Conservation (phyloP, 2,329 filamentous ascomycete genomes). For the Clarireedia monteithiana region DNA sequence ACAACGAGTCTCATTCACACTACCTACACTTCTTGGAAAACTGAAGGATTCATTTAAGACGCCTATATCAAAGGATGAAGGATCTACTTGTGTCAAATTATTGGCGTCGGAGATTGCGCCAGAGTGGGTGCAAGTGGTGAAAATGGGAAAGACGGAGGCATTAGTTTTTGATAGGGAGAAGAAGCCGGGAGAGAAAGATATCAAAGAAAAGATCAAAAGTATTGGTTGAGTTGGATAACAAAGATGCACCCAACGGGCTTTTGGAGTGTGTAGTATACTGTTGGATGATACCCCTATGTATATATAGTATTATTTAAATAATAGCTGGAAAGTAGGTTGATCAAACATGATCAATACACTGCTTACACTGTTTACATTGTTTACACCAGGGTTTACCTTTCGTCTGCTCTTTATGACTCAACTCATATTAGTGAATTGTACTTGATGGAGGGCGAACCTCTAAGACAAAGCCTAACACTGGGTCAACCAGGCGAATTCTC, state of each 20-base stretch:
- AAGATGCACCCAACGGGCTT: neutral
- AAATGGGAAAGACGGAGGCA: constrained; percentile 36
- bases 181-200: constrained; percentile 20
- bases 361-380: neutral
- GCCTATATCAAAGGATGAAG: constrained; percentile 40
- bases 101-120: constrained; percentile 39
- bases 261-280: neutral
- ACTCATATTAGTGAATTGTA: neutral
- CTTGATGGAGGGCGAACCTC: no score
- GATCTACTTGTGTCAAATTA: constrained; percentile 38
- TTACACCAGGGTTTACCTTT: neutral
- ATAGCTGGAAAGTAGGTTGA: neutral
- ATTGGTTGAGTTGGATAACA: constrained; percentile 4
- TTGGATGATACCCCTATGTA: constrained; percentile 4
- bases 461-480: no score
- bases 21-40: constrained; percentile 55
- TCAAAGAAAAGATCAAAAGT: constrained; percentile 22
- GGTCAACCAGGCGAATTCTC: no score
- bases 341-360: neutral
- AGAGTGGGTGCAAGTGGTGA: constrained; percentile 41
- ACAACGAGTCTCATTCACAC: constrained; percentile 55
- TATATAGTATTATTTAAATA: neutral
- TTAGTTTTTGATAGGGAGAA: constrained; percentile 36
- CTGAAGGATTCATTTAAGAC: constrained; percentile 55
- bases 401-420: neutral